Base-by-base conservation (phyloP, 78 protist species). In the Planoprotostelium fungivorum region DNA sequence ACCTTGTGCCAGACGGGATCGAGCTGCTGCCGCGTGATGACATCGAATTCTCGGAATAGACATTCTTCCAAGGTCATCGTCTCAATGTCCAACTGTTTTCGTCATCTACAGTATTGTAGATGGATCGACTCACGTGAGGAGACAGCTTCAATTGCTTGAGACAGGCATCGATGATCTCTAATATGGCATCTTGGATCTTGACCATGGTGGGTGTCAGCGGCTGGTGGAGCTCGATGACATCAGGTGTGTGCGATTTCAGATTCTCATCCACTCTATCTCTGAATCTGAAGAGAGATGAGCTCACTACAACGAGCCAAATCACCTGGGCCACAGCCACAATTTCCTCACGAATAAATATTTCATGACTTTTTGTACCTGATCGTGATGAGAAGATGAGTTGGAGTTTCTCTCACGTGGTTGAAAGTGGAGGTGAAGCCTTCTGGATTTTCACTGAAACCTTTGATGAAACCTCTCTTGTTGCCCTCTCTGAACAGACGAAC, bases 251-350 rank as follows among this genome's bases (percentile, higher is more conserved):
- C 35, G 29, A 35, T 0, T 89, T 51, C 38, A 95, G 38, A 31
- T n/a, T 31, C 37, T 0, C 29, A 35, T 0, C 0, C 39, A 91
- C 85, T 1, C 37, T 86, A 34, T 35, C 1, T 38, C 87, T 90
- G 83, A 86, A 51, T 34, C 96, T 51, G 83, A 63, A 34, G 84
- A 34, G n/a, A n/a, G n/a, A n/a, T n/a, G n/a, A 28, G 87, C 16
- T 5, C 16, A 25, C 34, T 35, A 36, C 36, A 5, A 85, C 87
- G 5, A 85, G 5, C 16, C n/a, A 35, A 36, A 91, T 38, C 85
- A 93, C 39, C 93, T 88, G 23, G 98, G 98, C 98, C 98, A 96
- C 38, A 96, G 86, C 39, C 73, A 89, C 83, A 96, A 91, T 85
- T 73, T 37, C 5, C 29, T 86, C 0, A 94, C 90, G 86, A 35